Base-by-base conservation (phyloP, 352 stramenopile species). In the Blastocystis sp. region DNA sequence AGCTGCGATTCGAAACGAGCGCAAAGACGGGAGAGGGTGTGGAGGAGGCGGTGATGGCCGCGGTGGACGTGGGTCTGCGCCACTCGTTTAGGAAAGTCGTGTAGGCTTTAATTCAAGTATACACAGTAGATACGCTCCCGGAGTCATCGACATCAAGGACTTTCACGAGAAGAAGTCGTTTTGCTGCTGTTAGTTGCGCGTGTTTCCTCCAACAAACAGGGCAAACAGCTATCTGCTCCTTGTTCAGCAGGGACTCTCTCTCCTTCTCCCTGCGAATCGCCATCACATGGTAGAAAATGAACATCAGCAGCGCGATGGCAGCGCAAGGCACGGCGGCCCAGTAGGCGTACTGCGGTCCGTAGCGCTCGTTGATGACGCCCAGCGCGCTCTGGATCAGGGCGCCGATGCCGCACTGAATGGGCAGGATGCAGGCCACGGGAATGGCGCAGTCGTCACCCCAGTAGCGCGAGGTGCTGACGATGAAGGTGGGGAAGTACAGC, bases 321-420 rank as follows among this genome's bases (percentile, higher is more conserved):
- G 52, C 74, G 14, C 19, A 52, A 68, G 74, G 74, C 61, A 84
- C 74, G 3, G 74, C 68, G 54, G 66, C 66, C 74, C 74, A 84
- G 40, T 88, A 88, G 6, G 78, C 78, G 40, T 79, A 88, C 60
- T 88, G 64, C 40, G 78, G 78, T 77, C 78, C 78, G 34, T 11
- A 65, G 3, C 61, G 38, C 24, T 88, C 52, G 34, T 88, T 88
- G 14, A 88, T 48, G 34, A n/a, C 10, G 24, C 78, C 78, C 21
- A 88, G 60, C 3, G 17, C 4, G 57, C 59, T 66, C 52, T 88
- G 78, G 45, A 88, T 64, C 6, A 88, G 4, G 11, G 52, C 42
- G 4, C 64, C 64, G 40, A 76, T 43, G 7, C 59, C 19, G 38
- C 40, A 62, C 24, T 76, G 64, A 19, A 88, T 21, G 40, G 78